Percentiles rank a stretch among this genome's conserved stretches.
Conservation (phyloP, 1,284 basidiomycete species). For the Mycena citricolor region DNA sequence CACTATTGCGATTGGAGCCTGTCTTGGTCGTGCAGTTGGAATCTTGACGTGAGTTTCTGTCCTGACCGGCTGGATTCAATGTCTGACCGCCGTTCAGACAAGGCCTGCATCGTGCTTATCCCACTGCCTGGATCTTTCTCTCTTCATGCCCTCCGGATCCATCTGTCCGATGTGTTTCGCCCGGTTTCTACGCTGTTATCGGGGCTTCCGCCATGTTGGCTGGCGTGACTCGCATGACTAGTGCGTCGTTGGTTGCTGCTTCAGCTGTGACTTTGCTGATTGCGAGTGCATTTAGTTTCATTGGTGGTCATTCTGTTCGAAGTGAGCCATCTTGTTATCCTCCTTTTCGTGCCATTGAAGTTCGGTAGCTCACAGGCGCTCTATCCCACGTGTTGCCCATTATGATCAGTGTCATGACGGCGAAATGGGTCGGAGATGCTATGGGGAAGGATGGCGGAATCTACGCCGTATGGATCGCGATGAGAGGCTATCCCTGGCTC, state of each 20-base stretch:
- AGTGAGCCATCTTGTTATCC: constrained; percentile 33
- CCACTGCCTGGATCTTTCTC: constrained; percentile 65
- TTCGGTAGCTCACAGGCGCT: constrained; percentile 63
- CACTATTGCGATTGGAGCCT: constrained; percentile 71
- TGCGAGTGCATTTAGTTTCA: constrained; percentile 62
- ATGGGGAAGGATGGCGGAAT: constrained; percentile 68
- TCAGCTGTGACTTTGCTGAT: constrained; percentile 3
- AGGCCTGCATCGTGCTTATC: constrained; percentile 59
- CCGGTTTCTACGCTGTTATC: constrained; percentile 82
- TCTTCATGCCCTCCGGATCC: constrained; percentile 68
- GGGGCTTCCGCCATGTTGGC: constrained; percentile 81
- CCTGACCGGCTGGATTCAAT: neutral
- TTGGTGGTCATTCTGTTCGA: constrained; percentile 75
- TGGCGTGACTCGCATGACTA: constrained; percentile 80
- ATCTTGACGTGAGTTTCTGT: constrained; percentile 54
- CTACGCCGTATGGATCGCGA: constrained; percentile 71
- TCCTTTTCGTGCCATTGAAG: constrained; percentile 14
- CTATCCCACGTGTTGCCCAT: constrained; percentile 77
- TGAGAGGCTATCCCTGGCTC: constrained; percentile 73
- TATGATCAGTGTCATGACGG: constrained; percentile 75
- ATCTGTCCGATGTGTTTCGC: constrained; percentile 67
- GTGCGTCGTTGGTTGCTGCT: constrained; percentile 37
- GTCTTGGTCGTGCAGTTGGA: constrained; percentile 66
- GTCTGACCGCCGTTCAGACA: constrained; percentile 42
- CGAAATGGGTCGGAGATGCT: constrained; percentile 76